Conservation (phyloP, 2,329 filamentous ascomycete species). For the Hypocreales sp. region DNA sequence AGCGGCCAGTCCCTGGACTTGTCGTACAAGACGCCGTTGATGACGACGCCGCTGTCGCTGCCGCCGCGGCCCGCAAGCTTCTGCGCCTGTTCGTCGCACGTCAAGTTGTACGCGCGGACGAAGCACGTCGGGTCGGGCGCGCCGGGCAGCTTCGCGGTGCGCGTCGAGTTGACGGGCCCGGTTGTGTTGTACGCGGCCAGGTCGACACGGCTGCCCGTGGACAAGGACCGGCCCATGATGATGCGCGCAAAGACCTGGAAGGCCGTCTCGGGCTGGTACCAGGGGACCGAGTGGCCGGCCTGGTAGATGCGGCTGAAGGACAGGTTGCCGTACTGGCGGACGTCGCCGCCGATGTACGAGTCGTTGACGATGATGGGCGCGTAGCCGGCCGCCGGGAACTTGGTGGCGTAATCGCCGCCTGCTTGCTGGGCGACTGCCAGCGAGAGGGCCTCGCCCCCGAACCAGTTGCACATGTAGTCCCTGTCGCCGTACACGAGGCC, state of each 20-base stretch:
- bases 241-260: slow-evolving; percentile 46
- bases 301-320: slow-evolving; percentile 53
- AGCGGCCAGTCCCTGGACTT: slow-evolving; percentile 25
- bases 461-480: slow-evolving; percentile 50
- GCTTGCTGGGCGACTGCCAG: slow-evolving; percentile 40
- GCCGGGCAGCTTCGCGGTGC: slow-evolving; percentile 34
- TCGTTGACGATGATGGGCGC: slow-evolving; percentile 54
- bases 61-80: slow-evolving; percentile 29
- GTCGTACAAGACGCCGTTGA: slow-evolving; percentile 41
- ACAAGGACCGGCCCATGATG: slow-evolving; percentile 36
- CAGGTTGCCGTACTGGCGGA: slow-evolving; percentile 63
- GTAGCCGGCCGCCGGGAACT: slow-evolving; percentile 55
- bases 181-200: slow-evolving; percentile 37
- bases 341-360: slow-evolving; percentile 53
- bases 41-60: slow-evolving; percentile 40
- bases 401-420: slow-evolving; percentile 27
- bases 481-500: slow-evolving; percentile 55
- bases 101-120: slow-evolving; percentile 31
- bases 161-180: slow-evolving; percentile 40
- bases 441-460: slow-evolving; percentile 62
- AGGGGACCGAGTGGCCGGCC: slow-evolving; percentile 46
- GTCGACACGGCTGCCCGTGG: slow-evolving; percentile 37
- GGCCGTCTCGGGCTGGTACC: slow-evolving; percentile 44
- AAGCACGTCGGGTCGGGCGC: slow-evolving; percentile 42
- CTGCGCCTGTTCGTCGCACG: slow-evolving; percentile 35